These are phyloP conservation scores for Pholiota microspora DNA, from an alignment of 768 basidiomycete species.

Conservation along the genomic window DNA sequence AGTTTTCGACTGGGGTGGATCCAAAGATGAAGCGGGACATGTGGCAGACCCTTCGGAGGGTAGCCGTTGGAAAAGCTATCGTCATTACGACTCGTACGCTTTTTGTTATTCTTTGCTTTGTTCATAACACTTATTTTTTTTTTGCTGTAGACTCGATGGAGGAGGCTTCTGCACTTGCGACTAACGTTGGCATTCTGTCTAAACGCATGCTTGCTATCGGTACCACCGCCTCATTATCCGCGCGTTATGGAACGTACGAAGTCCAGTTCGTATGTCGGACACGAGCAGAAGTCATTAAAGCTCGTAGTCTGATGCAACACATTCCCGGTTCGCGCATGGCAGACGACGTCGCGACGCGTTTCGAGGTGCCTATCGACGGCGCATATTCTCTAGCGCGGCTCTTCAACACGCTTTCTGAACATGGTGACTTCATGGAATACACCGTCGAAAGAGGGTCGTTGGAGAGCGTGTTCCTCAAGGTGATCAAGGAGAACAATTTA, in stretches of 20 bases:
- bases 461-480: constrained; percentile 8
- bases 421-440: constrained; percentile 1
- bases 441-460: constrained; percentile 7
- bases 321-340: constrained; percentile 54
- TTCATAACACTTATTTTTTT: neutral
- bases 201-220: constrained; percentile 23
- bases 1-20: constrained; percentile 82
- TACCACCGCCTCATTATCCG: constrained; percentile 16
- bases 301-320: constrained; percentile 47
- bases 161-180: constrained; percentile 24
- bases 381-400: constrained; percentile 3
- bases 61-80: constrained; percentile 64
- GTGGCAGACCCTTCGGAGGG: constrained; percentile 71
- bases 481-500: constrained; percentile 5
- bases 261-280: constrained; percentile 59
- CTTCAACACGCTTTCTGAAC: constrained; percentile 1
- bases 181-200: constrained; percentile 23
- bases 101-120: neutral
- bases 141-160: constrained; percentile 28
- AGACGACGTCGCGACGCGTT: constrained; percentile 64
- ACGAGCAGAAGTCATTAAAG: constrained; percentile 41
- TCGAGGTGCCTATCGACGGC: constrained; percentile 49
- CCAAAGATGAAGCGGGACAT: constrained; percentile 82
- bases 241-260: constrained; percentile 33
- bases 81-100: constrained; percentile 68